phyloP scores from a whole-genome alignment of 495 filamentous ascomycete genomes.

The Neurospora tetraspora region DNA sequence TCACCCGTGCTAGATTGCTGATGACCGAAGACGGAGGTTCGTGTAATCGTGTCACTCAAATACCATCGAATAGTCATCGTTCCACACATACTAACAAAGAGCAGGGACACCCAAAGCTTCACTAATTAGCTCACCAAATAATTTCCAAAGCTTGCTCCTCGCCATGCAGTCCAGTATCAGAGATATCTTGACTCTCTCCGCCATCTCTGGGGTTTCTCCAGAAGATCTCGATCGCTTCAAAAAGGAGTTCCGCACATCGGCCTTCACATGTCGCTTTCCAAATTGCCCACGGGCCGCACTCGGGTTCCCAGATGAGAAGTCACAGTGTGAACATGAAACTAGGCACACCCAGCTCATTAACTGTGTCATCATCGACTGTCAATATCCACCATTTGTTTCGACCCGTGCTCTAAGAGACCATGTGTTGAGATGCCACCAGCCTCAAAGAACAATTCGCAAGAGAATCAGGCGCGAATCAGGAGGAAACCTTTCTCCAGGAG shows the following conservation, averaged over 20 bases:
- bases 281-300: not conserved
- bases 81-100: not conserved
- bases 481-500: not conserved
- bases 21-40: not conserved
- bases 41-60: not conserved
- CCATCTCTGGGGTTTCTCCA: slow-evolving; percentile 4
- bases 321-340: not conserved
- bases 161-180: not conserved
- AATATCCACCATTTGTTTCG: slow-evolving; percentile 6
- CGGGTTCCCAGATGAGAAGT: not conserved
- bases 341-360: not conserved
- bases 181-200: not conserved
- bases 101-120: not conserved
- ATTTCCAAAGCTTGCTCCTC: not conserved
- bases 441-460: not conserved
- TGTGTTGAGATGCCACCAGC: not conserved
- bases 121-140: rapidly evolving
- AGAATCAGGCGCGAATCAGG: not conserved
- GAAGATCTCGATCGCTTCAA: slow-evolving; percentile 19
- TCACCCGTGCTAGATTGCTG: not conserved
- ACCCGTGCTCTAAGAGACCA: not conserved
- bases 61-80: too few species aligned
- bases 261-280: slow-evolving; percentile 16
- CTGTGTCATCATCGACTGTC: slow-evolving; percentile 1
- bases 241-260: slow-evolving; percentile 10